These are phyloP conservation scores for Hypomontagnella submonticulosa DNA, from an alignment of 495 filamentous ascomycete genomes.

Conservation along the genomic window DNA sequence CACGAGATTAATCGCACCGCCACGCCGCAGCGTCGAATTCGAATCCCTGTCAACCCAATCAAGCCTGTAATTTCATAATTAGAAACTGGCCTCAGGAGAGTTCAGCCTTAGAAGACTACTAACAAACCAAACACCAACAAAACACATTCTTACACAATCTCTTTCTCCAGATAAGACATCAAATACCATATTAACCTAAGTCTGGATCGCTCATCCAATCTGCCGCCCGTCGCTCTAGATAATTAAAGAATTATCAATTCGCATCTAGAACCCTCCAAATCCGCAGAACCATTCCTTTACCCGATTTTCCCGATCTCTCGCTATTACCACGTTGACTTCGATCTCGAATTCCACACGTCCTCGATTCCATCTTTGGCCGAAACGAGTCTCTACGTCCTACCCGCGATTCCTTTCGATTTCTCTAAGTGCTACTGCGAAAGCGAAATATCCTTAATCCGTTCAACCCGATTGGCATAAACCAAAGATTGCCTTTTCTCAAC, in stretches of 20 bases:
- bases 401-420: too few species aligned
- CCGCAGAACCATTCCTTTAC: conserved; percentile 18
- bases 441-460: too few species aligned
- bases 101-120: conserved; percentile 34
- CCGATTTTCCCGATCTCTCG: conserved; percentile 36
- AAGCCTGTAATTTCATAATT: conserved; percentile 29
- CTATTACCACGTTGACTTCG: not conserved
- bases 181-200: conserved; percentile 3
- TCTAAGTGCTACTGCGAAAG: too few species aligned
- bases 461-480: not conserved
- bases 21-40: conserved; percentile 13
- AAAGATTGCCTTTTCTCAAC: not conserved
- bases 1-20: conserved; percentile 14
- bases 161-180: not conserved
- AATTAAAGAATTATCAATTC: conserved; percentile 11
- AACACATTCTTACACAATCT: not conserved
- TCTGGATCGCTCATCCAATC: conserved; percentile 5
- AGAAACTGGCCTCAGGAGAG: conserved; percentile 40
- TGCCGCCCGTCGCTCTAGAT: not conserved
- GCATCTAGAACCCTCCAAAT: conserved; percentile 19
- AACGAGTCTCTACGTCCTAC: not conserved
- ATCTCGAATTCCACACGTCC: not conserved
- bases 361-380: conserved; percentile 4
- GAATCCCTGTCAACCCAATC: not conserved
- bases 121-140: not conserved